Conservation (phyloP, 768 basidiomycete species). For the Naganishia friedmannii region DNA sequence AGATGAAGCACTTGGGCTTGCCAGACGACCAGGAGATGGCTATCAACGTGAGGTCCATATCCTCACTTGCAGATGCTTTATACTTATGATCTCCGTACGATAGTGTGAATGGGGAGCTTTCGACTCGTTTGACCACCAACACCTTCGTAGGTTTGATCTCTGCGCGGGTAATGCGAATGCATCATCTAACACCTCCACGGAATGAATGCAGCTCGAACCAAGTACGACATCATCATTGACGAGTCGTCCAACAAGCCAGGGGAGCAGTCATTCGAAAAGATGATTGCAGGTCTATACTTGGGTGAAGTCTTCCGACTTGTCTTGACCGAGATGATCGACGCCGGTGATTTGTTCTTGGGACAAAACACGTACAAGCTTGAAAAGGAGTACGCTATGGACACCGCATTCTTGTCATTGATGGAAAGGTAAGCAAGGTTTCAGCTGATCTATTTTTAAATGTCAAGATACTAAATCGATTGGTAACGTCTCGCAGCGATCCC, state of each 20-base stretch:
- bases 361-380: conserved; percentile 99
- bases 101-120: conserved; percentile 75
- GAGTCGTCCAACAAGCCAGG: conserved; percentile 93
- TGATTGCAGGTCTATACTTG: conserved; percentile 91
- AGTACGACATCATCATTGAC: conserved; percentile 89
- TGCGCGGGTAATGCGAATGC: no score
- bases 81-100: not conserved
- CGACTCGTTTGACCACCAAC: conserved; percentile 90
- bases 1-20: conserved; percentile 73
- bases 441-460: no score
- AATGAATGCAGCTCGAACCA: conserved; percentile 70
- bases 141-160: conserved; percentile 61
- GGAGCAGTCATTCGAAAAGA: conserved; percentile 78
- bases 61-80: not conserved
- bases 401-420: conserved; percentile 94
- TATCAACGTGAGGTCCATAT: conserved; percentile 80
- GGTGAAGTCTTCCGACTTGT: conserved; percentile 95
- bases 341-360: conserved; percentile 93
- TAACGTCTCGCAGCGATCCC: conserved; percentile 63
- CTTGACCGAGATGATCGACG: conserved; percentile 90
- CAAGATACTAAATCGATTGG: not conserved
- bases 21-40: conserved; percentile 68
- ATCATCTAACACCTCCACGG: no score
- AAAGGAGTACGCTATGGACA: conserved; percentile 86
- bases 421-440: conserved; percentile 63